phyloP scores from a whole-genome alignment of 805 yeast genomes.

The Schwanniomyces occidentalis region DNA sequence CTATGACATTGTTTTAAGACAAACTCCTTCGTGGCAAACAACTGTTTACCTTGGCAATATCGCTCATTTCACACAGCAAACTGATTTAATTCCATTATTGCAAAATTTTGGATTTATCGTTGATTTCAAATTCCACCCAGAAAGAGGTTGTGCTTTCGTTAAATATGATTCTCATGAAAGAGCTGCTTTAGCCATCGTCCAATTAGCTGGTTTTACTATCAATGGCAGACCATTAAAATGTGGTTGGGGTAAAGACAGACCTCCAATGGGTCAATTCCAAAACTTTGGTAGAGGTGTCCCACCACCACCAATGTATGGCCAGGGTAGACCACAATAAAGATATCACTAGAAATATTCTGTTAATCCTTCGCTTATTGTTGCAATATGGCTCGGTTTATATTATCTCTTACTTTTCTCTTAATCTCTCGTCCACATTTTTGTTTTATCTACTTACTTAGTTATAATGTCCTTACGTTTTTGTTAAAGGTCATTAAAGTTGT shows the following conservation, averaged over 20 bases:
- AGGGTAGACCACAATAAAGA: conserved; percentile 16
- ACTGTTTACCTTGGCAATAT: conserved; percentile 87
- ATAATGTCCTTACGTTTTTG: background rate
- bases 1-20: conserved; percentile 71
- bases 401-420: background rate
- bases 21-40: conserved; percentile 80
- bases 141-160: conserved; percentile 85
- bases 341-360: no score
- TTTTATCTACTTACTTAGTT: background rate
- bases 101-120: conserved; percentile 82
- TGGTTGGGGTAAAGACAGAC: conserved; percentile 80
- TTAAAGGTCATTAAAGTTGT: background rate
- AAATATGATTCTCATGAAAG: conserved; percentile 84
- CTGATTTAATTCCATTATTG: conserved; percentile 69
- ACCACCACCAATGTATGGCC: conserved; percentile 30
- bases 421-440: background rate
- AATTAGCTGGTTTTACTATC: conserved; percentile 65
- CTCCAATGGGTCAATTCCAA: conserved; percentile 30
- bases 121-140: conserved; percentile 77
- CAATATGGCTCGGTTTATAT: background rate
- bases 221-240: conserved; percentile 79
- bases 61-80: conserved; percentile 72
- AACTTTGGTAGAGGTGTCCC: conserved; percentile 23
- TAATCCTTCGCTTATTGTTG: no score
- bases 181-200: conserved; percentile 86